Evolutionary conservation across 441 rosid genomes (phyloP).

Genomic region (Brassica hybrid): DNA sequence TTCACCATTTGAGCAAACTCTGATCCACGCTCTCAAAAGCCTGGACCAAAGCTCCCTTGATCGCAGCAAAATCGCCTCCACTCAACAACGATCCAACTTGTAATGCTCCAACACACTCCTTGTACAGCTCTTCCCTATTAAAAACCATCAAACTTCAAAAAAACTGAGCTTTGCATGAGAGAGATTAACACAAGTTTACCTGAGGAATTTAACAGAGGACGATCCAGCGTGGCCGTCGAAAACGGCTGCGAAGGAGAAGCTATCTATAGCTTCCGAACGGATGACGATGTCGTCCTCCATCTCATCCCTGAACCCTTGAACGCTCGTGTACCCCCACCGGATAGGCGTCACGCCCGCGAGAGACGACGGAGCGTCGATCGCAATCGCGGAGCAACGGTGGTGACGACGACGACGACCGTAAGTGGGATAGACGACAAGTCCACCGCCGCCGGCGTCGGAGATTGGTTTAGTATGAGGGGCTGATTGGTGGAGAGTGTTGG

Average conservation of each 20-base stretch:
- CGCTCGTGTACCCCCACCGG: conserved; percentile 74
- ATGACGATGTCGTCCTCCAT: conserved; percentile 86
- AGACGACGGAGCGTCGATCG: conserved; percentile 80
- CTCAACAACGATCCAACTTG: conserved; percentile 75
- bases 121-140: conserved; percentile 83
- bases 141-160: not conserved
- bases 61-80: conserved; percentile 57
- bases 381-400: conserved; percentile 72
- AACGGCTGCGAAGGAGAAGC: conserved; percentile 86
- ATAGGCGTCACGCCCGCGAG: conserved; percentile 60
- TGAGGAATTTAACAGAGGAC: conserved; percentile 75
- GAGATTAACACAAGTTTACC: conserved; percentile 42
- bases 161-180: conserved; percentile 19
- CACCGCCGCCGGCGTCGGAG: conserved; percentile 26
- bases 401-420: conserved; percentile 45
- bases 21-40: conserved; percentile 79
- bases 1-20: conserved; percentile 69
- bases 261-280: conserved; percentile 72
- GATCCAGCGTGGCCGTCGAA: conserved; percentile 93
- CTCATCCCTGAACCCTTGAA: conserved; percentile 84
- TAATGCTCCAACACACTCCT: conserved; percentile 74
- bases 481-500: conserved; percentile 41
- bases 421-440: conserved; percentile 21
- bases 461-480: conserved; percentile 34
- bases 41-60: conserved; percentile 54